Base-by-base conservation (phyloP, 768 basidiomycete species). In the Russula virescens region DNA sequence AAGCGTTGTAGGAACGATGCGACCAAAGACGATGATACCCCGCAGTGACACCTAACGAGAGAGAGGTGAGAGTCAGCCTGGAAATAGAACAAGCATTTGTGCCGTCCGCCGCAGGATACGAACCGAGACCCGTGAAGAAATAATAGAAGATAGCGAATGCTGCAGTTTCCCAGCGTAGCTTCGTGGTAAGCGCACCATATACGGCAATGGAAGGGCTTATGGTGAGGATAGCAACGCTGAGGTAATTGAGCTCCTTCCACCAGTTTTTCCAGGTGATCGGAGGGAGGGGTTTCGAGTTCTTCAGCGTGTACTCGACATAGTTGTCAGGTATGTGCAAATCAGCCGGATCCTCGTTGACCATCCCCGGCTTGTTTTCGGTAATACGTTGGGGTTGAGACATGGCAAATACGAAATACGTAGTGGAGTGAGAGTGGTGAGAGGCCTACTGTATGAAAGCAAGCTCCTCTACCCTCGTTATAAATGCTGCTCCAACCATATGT, bases 21-120 rank as follows among this genome's bases (percentile, higher is more conserved):
- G 97, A 91, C 94, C 95, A 98, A 45, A 56, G 0, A 97, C 97
- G 86, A 71, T 98, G 96, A 75, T 97, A 98, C 16, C 97, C 96
- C 13, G 90, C 89, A 0, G 89, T 93, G 62, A 94, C 91, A 23
- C 91, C 83, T 84, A 53, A 4, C 54, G 46, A 46, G 7, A 23
- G 28, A n/a, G n/a, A 45, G 2, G 57, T n/a, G 42, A 31, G 43
- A n/a, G n/a, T n/a, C n/a, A n/a, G n/a, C n/a, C n/a, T n/a, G n/a
- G n/a, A 58, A 35, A 31, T 11, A 26, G 5, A 43, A 53, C 55
- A 54, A 65, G 14, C 2, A 23, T 1, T n/a, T 40, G 35, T 69
- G 74, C 66, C 8, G 16, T 43, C 19, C 18, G n/a, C n/a, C n/a
- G n/a, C n/a, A 79, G 76, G 34, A 46, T 52, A 77, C 82, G 67